phyloP scores from a whole-genome alignment of 768 basidiomycete genomes.

The Hortiboletus flavorubellus region DNA sequence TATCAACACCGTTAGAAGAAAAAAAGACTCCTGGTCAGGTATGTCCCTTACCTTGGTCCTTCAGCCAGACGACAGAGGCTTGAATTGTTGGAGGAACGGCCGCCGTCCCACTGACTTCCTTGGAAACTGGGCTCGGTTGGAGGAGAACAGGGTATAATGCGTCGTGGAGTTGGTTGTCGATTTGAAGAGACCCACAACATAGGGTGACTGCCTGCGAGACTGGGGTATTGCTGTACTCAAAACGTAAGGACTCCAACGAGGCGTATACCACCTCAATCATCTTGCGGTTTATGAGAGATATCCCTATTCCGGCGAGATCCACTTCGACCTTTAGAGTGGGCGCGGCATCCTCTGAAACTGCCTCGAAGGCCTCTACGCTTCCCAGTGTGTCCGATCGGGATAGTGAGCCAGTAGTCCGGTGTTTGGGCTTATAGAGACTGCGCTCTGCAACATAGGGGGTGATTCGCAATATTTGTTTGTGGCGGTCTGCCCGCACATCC shows the following conservation, averaged over 20 bases:
- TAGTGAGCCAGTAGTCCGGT: conserved; percentile 42
- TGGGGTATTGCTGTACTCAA: conserved; percentile 80
- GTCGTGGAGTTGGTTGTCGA: conserved; percentile 98
- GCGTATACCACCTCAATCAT: conserved; percentile 89
- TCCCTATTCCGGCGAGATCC: conserved; percentile 85
- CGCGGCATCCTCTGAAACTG: conserved; percentile 68
- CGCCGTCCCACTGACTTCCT: conserved; percentile 69
- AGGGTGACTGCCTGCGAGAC: conserved; percentile 78
- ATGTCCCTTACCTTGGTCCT: conserved; percentile 72
- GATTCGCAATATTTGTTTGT: conserved; percentile 81
- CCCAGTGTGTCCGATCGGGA: conserved; percentile 68
- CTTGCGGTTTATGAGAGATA: conserved; percentile 86
- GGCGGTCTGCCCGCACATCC: conserved; percentile 88
- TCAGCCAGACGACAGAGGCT: conserved; percentile 82
- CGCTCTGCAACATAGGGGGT: conserved; percentile 81
- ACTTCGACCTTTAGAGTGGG: conserved; percentile 66
- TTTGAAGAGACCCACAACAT: conserved; percentile 82
- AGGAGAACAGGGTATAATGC: conserved; percentile 92
- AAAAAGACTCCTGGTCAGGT: not conserved
- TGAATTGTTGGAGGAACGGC: conserved; percentile 83
- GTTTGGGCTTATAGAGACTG: conserved; percentile 83
- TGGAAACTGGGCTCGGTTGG: conserved; percentile 87
- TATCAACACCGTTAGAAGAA: conserved; percentile 29
- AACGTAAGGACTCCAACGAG: conserved; percentile 70
- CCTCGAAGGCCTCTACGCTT: conserved; percentile 77